phyloP scores from a whole-genome alignment of 805 yeast species.

The Jamesozyma lodderae region DNA sequence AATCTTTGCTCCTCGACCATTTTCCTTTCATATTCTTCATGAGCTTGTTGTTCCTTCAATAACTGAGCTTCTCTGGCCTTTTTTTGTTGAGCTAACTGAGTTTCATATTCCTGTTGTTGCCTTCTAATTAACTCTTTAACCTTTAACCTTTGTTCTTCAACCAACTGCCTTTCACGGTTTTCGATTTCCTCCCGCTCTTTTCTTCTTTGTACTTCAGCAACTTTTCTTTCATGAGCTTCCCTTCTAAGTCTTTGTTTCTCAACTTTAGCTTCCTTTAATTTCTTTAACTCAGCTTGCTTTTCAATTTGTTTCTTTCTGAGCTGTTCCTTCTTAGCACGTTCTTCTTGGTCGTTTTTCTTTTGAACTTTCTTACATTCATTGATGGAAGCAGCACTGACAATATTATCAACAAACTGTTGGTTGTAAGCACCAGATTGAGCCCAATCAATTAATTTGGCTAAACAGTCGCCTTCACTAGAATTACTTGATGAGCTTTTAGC shows the following conservation, averaged over 20 bases:
- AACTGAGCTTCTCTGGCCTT: slow-evolving; percentile 2
- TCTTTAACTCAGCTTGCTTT: neutral
- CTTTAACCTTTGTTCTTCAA: slow-evolving; percentile 3
- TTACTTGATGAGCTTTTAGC: neutral
- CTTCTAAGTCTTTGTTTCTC: slow-evolving; percentile 1
- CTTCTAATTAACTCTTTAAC: neutral
- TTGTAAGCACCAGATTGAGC: neutral
- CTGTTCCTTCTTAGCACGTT: slow-evolving; percentile 4
- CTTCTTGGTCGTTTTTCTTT: slow-evolving; percentile 3
- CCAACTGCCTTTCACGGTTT: slow-evolving; percentile 1
- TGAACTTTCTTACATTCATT: slow-evolving; percentile 2
- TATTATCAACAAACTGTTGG: neutral
- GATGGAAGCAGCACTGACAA: neutral
- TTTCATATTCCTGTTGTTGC: slow-evolving; percentile 1
- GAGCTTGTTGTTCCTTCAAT: slow-evolving; percentile 4
- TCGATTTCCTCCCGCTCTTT: neutral
- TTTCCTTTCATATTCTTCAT: slow-evolving; percentile 2
- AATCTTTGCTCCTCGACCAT: slow-evolving; percentile 1
- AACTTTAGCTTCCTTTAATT: neutral
- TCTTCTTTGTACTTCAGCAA: neutral
- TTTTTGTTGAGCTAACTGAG: slow-evolving; percentile 1
- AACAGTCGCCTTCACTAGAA: neutral
- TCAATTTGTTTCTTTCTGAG: neutral
- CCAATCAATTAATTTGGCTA: slow-evolving; percentile 12
- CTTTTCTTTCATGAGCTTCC: slow-evolving; percentile 3